Percentiles rank a stretch among this genome's conserved stretches.
These are phyloP conservation scores for Rhododendron molle DNA, from an alignment of 148 eudicot genomes.

Conservation along the genomic window DNA sequence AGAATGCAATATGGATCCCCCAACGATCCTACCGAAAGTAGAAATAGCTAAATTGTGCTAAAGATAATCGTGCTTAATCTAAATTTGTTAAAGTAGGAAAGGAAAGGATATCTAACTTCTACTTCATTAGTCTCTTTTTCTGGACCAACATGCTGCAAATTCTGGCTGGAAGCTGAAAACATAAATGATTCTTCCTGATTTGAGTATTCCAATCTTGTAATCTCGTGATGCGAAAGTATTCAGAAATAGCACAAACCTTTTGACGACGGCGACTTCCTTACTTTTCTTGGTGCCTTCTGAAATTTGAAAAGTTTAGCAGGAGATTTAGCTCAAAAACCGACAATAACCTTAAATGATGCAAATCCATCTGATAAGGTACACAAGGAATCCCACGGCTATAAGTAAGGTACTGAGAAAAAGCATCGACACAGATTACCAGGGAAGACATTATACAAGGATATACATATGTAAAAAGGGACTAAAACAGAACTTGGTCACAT, in stretches of 20 bases:
- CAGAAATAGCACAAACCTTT: slow-evolving; percentile 30
- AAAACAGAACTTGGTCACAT: slow-evolving; percentile 1
- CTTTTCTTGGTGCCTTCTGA: slow-evolving; percentile 30
- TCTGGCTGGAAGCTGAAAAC: slow-evolving; percentile 33
- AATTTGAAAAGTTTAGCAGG: slow-evolving; percentile 11
- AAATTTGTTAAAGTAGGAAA: background rate
- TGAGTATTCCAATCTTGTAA: slow-evolving; percentile 8
- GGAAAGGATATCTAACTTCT: slow-evolving; percentile 18
- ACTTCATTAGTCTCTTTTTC: slow-evolving; percentile 12
- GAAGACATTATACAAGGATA: background rate
- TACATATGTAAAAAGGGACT: background rate
- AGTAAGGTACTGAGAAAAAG: background rate
- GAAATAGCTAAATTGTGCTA: background rate
- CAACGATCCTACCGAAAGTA: background rate
- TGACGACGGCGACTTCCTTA: slow-evolving; percentile 10
- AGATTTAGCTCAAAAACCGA: slow-evolving; percentile 1
- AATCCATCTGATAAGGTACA: background rate
- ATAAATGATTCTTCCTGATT: slow-evolving; percentile 11
- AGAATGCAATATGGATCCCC: background rate
- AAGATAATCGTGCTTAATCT: background rate
- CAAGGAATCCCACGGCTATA: background rate
- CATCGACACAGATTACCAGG: background rate
- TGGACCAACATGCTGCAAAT: slow-evolving; percentile 19
- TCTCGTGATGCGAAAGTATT: background rate
- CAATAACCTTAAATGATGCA: background rate